Evolutionary conservation across 1,139 yeast genomes (phyloP), one percentile per base, ranked within the genome.

Genomic region (Geotrichum histeridarum): DNA sequence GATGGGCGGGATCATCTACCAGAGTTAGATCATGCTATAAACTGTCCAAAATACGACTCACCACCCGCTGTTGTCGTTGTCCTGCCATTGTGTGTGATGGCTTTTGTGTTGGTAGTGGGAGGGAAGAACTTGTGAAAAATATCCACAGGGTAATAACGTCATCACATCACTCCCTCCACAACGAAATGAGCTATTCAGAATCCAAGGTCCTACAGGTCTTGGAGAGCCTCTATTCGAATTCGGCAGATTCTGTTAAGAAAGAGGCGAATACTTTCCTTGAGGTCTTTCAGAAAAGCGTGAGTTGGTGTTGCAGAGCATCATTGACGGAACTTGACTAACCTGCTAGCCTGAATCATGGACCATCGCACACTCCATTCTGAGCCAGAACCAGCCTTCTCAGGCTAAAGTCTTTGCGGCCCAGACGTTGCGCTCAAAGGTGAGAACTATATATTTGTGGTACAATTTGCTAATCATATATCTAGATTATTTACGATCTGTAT

Each of bases 361-460:
- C 17, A 63, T 68, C 15, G 60, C 71, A 12, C 71, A 71, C 55
- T 62, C 63, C 27, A 64, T 73, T 8, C 63, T 74, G 17, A 53
- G 61, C 3, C 60, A 57, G 14, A 42, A 55, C 11, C 54, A 59
- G 15, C 55, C 67, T 4, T 58, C 61, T 9, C 64, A 84, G 61
- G 71, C 86, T 47, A 83, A 82, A 64, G 74, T 93, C 63, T 93
- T 94, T 73, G 86, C 94, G 9, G 86, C 97, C 0, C 99, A 94
- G 68, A 91, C 98, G 0, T 72, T 94, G 59, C 76, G 96, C 60
- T 83, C 91, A 42, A 90, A 90, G 64, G 73, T 63, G 53, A 11
- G 54, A 52, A 11, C 12, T 2, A 35, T 42, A 18, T 5, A 30
- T 39, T 9, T 18, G 6, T n/a, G 8, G 4, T 12, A 12, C n/a